These are phyloP conservation scores for Chaetomium tenue DNA, from an alignment of 495 filamentous ascomycete species.

Conservation along the genomic window DNA sequence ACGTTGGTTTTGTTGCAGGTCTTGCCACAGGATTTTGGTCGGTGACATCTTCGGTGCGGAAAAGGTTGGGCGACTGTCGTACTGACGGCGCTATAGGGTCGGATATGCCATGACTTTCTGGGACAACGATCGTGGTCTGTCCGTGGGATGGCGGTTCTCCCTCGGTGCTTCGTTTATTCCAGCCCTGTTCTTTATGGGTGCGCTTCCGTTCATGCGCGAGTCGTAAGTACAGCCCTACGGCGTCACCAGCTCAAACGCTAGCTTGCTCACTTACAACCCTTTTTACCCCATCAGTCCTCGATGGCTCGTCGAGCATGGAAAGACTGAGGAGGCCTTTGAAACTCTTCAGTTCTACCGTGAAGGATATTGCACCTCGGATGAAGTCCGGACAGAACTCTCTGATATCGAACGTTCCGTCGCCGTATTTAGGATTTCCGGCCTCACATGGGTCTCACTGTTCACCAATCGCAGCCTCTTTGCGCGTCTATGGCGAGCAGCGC, in stretches of 20 bases:
- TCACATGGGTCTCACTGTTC: constrained; percentile 43
- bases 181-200: constrained; percentile 43
- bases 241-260: too few relatives aligned
- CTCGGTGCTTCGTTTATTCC: constrained; percentile 48
- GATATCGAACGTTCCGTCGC: constrained; percentile 42
- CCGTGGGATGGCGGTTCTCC: constrained; percentile 48
- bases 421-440: constrained; percentile 31
- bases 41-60: constrained; percentile 3
- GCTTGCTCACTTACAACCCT: background rate
- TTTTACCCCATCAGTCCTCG: constrained; percentile 36
- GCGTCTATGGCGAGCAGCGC: constrained; percentile 46
- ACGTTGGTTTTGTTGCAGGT: constrained; percentile 55
- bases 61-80: background rate
- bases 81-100: constrained; percentile 35
- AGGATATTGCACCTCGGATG: constrained; percentile 37
- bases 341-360: constrained; percentile 48
- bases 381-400: constrained; percentile 39
- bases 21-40: constrained; percentile 55
- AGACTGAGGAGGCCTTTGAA: constrained; percentile 37
- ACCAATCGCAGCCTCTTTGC: constrained; percentile 40
- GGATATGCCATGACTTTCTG: constrained; percentile 49
- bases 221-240: constrained; percentile 37
- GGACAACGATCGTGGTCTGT: constrained; percentile 32
- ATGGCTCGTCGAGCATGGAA: constrained; percentile 51
- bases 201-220: constrained; percentile 51